phyloP scores from a whole-genome alignment of 2,329 filamentous ascomycete genomes.

The Colletotrichum sublineola region DNA sequence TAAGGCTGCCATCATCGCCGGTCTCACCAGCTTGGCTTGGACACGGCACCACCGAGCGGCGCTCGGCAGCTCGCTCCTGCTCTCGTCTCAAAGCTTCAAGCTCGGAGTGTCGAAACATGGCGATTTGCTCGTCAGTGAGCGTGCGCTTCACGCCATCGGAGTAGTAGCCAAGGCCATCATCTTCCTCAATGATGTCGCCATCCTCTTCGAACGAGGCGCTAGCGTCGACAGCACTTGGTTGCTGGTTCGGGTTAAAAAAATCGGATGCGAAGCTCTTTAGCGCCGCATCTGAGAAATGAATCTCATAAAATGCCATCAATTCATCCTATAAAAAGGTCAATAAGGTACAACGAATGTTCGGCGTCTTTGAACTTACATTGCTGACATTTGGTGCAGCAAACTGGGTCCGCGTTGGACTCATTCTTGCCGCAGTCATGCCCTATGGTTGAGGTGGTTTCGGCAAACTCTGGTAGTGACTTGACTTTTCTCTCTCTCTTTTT shows the following conservation, averaged over 20 bases:
- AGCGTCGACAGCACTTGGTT: slow-evolving; percentile 45
- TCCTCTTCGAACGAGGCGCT: slow-evolving; percentile 47
- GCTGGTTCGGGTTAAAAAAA: slow-evolving; percentile 56
- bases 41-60: background rate
- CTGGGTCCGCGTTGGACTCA: background rate
- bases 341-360: slow-evolving; percentile 1
- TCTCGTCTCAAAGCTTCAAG: slow-evolving; percentile 73
- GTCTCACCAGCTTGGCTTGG: slow-evolving; percentile 50
- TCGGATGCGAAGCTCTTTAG: slow-evolving; percentile 60
- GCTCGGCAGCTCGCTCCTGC: slow-evolving; percentile 52
- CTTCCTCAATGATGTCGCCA: slow-evolving; percentile 59
- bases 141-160: slow-evolving; percentile 88
- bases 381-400: slow-evolving; percentile 31
- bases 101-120: slow-evolving; percentile 91
- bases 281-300: slow-evolving; percentile 69
- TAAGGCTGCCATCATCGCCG: slow-evolving; percentile 45
- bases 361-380: slow-evolving; percentile 26
- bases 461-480: background rate
- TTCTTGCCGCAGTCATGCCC: slow-evolving; percentile 9
- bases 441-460: background rate
- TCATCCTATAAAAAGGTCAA: slow-evolving; percentile 64
- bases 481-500: background rate
- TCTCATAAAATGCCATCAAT: slow-evolving; percentile 67
- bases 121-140: slow-evolving; percentile 90
- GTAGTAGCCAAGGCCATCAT: slow-evolving; percentile 85